Evolutionary conservation across 306 rosid genomes (phyloP), one percentile per base, ranked within the genome.

Genomic region (Begonia masoniana): DNA sequence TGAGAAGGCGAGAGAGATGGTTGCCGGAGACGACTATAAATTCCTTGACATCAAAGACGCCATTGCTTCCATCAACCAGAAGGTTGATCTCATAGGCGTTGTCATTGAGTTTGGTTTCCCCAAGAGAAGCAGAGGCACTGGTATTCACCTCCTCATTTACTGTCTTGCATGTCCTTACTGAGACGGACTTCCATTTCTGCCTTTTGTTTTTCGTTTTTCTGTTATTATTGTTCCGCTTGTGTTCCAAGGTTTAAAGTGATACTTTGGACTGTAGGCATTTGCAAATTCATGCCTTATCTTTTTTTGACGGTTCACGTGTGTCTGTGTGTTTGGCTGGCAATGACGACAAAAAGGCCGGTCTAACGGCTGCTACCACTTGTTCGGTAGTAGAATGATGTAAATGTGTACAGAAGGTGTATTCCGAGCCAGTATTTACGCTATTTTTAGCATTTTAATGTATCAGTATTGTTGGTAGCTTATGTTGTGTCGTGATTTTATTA

Each of bases 271-370:
- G 49, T 9, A 50, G 9, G 9, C 9, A 7, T 31, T 41, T 49
- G n/a, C 39, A 19, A 56, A 49, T 31, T 12, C n/a, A 5, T 10
- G 47, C 26, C 4, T 15, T 12, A 46, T 4, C 12, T n/a, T 12
- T 48, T 48, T 59, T 14, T n/a, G 12, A 23, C 36, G 4, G 47
- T 54, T 24, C 11, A 11, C 2, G 21, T 42, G 10, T 50, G 14
- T 10, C 6, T 16, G 5, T 10, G 46, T 1, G 26, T 51, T 65
- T 36, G 31, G 50, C 67, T 78, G 88, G 94, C 85, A 16, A 69
- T 88, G 96, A 81, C 63, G 94, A 79, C 58, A 56, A 68, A 88
- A 88, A 84, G 95, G 92, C 95, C 86, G 84, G 86, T 50, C 84
- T 75, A 71, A 88, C 74, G 69, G 95, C 95, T 84, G 85, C 93